Base-by-base conservation (phyloP, 208 protist genomes). In the Acanthamoeba sp. region DNA sequence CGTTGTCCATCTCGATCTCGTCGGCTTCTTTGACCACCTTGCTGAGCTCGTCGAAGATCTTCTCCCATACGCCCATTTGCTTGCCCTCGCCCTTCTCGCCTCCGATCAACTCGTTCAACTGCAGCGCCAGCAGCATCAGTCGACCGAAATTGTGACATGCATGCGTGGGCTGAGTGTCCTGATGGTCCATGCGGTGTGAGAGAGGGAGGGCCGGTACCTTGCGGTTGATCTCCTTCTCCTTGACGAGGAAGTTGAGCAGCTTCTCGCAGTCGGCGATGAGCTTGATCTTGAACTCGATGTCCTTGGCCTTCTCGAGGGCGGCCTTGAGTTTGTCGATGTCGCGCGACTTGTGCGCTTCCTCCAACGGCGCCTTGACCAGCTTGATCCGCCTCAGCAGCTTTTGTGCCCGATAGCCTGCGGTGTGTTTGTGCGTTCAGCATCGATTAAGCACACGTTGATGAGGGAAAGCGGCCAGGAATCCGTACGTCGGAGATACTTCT, bases 241-340 rank as follows among this genome's bases (percentile, higher is more conserved):
- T 90, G 20, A 66, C 1, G 45, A 90, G 9, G 52, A 64, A 32
- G 55, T 12, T 24, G 9, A n/a, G 18, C 0, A 90, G 55, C 52
- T 90, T 24, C 52, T 90, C 27, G 55, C 48, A 55, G 48, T 90
- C 48, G 52, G 29, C 32, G 82, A 90, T 90, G 27, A 90, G 34
- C 52, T 64, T 55, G 20, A 90, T 90, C 14, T 55, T 24, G 55
- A 90, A 90, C 48, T 90, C 82, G 52, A 90, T 90, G 32, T 90
- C 82, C 40, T 90, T 90, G 36, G 82, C 34, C 20, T 62, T 22
- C 18, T 90, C 82, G 5, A 90, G 24, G 4, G 82, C 82, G 1
- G 27, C 32, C n/a, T 55, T 36, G 22, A 90, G 55, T 14, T 22
- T 29, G 29, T 90, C n/a, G 36, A 90, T 24, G 16, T n/a, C 12